Base-by-base conservation (phyloP, 257 asterid species). In the Linaria vulgaris region DNA sequence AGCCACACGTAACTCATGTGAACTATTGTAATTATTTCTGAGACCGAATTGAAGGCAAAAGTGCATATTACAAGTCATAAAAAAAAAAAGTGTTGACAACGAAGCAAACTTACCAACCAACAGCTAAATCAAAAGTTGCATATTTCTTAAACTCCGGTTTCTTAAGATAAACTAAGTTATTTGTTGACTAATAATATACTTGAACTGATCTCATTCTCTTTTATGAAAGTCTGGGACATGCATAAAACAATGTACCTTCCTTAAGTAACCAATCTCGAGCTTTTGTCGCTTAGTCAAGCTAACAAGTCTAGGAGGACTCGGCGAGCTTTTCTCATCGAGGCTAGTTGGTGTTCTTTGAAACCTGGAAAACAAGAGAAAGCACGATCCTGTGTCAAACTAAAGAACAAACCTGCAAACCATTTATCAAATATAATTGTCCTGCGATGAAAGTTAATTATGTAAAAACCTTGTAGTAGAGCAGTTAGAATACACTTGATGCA, bases 261-360 rank as follows among this genome's bases (percentile, higher is more conserved):
- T 72, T 58, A 87, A 71, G 82, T 83, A 92, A 48, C 99, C 99
- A 15, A 56, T 72, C 63, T 89, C 96, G 48, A 92, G 83, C 79
- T 89, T 92, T 62, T 86, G 99, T 41, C 97, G 78, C 77, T 92
- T 92, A 37, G 89, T 67, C 87, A 63, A 67, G 72, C 61, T 67
- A 65, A 71, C 84, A 17, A 38, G 43, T 65, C 69, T 77, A 21
- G 11, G 48, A 21, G 75, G 71, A 70, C 64, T 72, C 56, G 60
- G 70, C n/a, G 37, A 67, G 61, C 69, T 49, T 71, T 69, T 79
- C 63, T 67, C 60, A 1, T 68, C 72, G 4, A 66, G 44, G 41
- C 63, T 81, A 27, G 48, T 34, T 31, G 74, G 34, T 60, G 66
- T 49, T 65, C 69, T 81, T 37, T 72, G 82, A 59, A 66, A 59